Conservation (phyloP, 257 asterid species). For the Solanum chmielewskii region DNA sequence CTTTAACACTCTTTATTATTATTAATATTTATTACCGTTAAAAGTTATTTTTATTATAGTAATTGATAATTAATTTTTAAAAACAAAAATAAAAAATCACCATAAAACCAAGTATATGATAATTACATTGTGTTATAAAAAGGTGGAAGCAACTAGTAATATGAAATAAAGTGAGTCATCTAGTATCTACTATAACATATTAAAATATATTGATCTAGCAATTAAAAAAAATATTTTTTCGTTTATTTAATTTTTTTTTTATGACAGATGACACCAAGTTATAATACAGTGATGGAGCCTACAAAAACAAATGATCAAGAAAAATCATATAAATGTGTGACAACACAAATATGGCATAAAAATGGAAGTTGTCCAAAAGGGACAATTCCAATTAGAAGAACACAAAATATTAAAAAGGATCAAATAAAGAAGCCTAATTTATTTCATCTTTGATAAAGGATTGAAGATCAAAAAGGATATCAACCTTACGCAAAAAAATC, state of each 20-base stretch:
- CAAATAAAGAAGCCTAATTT: not conserved
- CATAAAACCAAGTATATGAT: not conserved
- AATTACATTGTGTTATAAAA: not conserved
- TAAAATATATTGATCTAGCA: not conserved
- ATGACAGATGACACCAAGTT: conserved; percentile 20
- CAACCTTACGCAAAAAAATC: conserved; percentile 27
- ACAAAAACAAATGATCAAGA: not conserved
- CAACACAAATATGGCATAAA: conserved; percentile 48
- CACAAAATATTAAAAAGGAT: not conserved
- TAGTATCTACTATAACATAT: not conserved
- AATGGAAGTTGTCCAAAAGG: conserved; percentile 66
- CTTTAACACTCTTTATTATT: no score
- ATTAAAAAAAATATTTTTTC: no score
- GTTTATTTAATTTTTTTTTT: not conserved
- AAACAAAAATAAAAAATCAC: not conserved
- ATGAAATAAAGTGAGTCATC: not conserved
- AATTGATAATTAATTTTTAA: not conserved
- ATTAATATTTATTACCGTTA: no score
- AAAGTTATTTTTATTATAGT: no score
- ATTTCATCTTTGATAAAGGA: not conserved
- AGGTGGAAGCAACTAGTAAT: not conserved
- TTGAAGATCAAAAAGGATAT: conserved; percentile 6
- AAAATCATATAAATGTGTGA: not conserved
- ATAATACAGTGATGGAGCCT: not conserved
- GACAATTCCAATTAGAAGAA: conserved; percentile 48